Base-by-base conservation (phyloP, 2,329 filamentous ascomycete species). In the Aureobasidium musti region DNA sequence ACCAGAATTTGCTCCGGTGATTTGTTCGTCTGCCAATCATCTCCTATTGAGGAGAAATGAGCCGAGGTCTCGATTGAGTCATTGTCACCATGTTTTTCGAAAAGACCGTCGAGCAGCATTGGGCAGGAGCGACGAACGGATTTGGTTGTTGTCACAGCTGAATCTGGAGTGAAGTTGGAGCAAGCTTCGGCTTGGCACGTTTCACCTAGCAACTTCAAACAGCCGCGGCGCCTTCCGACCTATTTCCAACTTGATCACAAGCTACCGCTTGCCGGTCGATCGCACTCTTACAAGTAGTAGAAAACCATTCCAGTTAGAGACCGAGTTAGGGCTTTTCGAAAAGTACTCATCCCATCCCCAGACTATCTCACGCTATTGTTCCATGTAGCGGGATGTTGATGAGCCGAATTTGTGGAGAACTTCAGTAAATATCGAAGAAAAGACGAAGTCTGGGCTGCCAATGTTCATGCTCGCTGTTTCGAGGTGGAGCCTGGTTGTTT, bases 181-280 rank as follows among this genome's bases (percentile, higher is more conserved):
- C 45, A 61, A 61, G 30, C 41, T 61, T 59, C 54, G 26, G 28
- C 57, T 61, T 61, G 57, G 57, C 57, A 49, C 28, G 41, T 49
- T 49, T 61, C 57, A 61, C 5, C 57, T 28, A 19, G 47, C 41
- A 61, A 61, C 41, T 37, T 61, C 41, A 61, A 61, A 61, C 57
- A 61, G 41, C 37, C 30, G 23, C 57, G 57, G 57, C 30, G 10
- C 57, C 57, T 61, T 23, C 57, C 57, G 57, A 21, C 10, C 57
- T 35, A 35, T 47, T 61, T 28, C 26, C 30, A 26, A n/a, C 39
- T n/a, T 45, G 43, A 23, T 49, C 57, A 47, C 14, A 47, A 41
- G 28, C 41, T 61, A 37, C 35, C 35, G 57, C 28, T 61, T 30
- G 57, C 57, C 57, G 30, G 43, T 47, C 43, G 57, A 61, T 61